Evolutionary conservation across 331 rosid species (phyloP).

Genomic region (Pyrus hybrid): DNA sequence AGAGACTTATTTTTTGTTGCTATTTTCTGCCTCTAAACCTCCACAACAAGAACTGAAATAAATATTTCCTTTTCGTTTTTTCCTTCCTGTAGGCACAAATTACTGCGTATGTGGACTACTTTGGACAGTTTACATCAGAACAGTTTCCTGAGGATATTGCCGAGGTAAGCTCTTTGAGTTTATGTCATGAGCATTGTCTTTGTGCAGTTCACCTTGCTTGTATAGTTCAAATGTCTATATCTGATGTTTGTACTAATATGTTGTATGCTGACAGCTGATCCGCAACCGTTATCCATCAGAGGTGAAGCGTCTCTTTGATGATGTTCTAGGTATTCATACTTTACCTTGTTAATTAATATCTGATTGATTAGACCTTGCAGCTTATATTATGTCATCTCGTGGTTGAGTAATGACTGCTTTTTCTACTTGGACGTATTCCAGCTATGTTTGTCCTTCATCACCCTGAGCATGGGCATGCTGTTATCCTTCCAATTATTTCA

Average conservation of each 20-base stretch:
- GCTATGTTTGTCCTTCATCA: slow-evolving; percentile 94
- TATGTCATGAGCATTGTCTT: not conserved
- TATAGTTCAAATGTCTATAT: too few species aligned
- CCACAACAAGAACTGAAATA: not conserved
- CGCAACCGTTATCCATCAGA: slow-evolving; percentile 83
- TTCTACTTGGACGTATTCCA: slow-evolving; percentile 35
- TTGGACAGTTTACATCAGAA: slow-evolving; percentile 90
- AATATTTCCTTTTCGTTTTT: not conserved
- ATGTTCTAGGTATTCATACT: slow-evolving; percentile 79
- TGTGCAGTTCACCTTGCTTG: not conserved
- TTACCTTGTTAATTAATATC: slow-evolving; percentile 26
- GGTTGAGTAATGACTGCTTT: slow-evolving; percentile 22
- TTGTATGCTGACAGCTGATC: slow-evolving; percentile 59
- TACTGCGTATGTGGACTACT: slow-evolving; percentile 89
- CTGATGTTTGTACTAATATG: slow-evolving; percentile 10
- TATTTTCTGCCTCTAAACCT: not conserved
- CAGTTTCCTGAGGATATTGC: slow-evolving; percentile 89
- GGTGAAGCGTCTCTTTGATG: slow-evolving; percentile 81
- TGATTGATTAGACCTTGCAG: slow-evolving; percentile 7
- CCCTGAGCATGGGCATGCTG: slow-evolving; percentile 99
- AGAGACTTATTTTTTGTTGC: not conserved
- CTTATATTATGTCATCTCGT: slow-evolving; percentile 3
- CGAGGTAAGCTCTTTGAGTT: slow-evolving; percentile 47
- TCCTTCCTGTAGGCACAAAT: slow-evolving; percentile 60
- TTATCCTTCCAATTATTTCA: slow-evolving; percentile 93